Conservation (phyloP, 1,284 basidiomycete species). For the Sporisorium exsertum region DNA sequence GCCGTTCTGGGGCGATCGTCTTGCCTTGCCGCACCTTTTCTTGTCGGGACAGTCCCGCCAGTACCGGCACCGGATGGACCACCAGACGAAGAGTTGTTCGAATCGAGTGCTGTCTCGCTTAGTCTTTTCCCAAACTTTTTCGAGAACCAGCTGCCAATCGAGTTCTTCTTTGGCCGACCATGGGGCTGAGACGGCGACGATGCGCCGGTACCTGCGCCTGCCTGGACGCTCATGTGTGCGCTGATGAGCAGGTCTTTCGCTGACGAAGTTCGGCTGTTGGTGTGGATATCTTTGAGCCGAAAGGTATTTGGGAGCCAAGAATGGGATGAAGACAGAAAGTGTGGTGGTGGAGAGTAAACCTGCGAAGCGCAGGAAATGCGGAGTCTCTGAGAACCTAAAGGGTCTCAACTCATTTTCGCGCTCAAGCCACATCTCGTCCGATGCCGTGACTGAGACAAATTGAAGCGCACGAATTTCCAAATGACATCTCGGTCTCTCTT, state of each 20-base stretch:
- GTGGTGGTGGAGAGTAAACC: not conserved
- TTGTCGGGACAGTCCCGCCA: conserved; percentile 9
- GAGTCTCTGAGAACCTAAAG: too few species aligned
- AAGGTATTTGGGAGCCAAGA: not conserved
- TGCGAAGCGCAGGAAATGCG: not conserved
- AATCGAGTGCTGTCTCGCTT: conserved; percentile 23
- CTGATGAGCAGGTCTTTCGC: not conserved
- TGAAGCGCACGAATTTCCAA: too few species aligned
- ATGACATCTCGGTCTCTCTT: not conserved
- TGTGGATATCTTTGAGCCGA: too few species aligned
- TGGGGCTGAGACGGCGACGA: conserved; percentile 14
- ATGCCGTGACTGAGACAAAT: too few species aligned
- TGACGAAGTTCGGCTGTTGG: too few species aligned
- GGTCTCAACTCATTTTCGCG: not conserved
- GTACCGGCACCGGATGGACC: conserved; percentile 1
- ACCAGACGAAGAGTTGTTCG: not conserved
- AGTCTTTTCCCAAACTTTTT: conserved; percentile 51
- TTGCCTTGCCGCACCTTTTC: conserved; percentile 12
- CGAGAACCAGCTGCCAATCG: conserved; percentile 56
- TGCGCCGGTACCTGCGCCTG: conserved; percentile 18
- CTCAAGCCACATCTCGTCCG: conserved; percentile 9
- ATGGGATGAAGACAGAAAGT: not conserved
- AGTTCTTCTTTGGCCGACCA: conserved; percentile 44
- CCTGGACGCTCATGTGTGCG: conserved; percentile 8
- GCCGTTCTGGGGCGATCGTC: conserved; percentile 22